These are phyloP conservation scores for Fusarium pseudonygamai DNA, from an alignment of 2,329 filamentous ascomycete species.

Conservation along the genomic window DNA sequence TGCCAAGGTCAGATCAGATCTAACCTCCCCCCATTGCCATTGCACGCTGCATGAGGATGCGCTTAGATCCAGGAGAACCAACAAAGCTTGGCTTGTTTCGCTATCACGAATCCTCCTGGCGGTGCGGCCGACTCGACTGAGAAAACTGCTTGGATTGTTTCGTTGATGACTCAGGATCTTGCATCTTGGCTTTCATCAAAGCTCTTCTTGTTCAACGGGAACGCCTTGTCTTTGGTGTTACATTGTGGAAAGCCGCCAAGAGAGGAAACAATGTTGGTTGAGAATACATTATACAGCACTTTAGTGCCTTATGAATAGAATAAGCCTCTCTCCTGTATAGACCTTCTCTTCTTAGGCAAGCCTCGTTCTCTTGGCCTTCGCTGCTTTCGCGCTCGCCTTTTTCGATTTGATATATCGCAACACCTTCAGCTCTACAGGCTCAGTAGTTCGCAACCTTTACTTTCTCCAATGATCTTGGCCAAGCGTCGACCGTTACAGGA, in stretches of 20 bases:
- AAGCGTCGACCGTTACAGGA: background rate
- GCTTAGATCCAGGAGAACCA: background rate
- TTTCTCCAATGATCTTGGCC: background rate
- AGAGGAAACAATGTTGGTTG: background rate
- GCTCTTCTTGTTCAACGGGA: background rate
- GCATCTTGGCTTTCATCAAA: conserved; percentile 11
- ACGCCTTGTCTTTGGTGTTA: background rate
- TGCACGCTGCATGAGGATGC: background rate
- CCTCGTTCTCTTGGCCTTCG: background rate
- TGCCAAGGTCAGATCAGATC: background rate
- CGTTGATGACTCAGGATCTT: background rate
- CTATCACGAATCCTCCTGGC: background rate
- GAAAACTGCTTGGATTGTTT: background rate
- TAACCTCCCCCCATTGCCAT: conserved; percentile 4
- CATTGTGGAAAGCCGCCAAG: background rate
- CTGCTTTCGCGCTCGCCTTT: background rate
- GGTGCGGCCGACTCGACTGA: conserved; percentile 9
- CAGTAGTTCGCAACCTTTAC: background rate
- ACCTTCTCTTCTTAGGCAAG: background rate
- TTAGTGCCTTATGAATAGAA: background rate
- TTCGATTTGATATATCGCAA: background rate
- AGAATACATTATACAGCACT: background rate
- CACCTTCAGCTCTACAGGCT: background rate
- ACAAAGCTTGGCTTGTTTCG: background rate
- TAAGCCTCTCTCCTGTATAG: background rate